Evolutionary conservation across 2,329 filamentous ascomycete genomes (phyloP).

Genomic region (Penicillium verrucosum): DNA sequence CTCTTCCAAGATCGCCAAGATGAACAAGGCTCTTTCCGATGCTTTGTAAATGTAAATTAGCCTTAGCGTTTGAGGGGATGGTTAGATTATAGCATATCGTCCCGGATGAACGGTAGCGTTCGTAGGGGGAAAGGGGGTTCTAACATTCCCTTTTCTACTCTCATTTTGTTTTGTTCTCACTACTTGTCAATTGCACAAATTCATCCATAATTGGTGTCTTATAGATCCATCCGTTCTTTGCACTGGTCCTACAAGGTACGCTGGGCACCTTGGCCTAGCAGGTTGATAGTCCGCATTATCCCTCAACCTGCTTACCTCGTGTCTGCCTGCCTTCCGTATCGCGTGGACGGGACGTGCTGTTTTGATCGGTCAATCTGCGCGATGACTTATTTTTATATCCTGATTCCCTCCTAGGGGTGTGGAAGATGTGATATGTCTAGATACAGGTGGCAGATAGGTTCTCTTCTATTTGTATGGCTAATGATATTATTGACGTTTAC

Average conservation of each 20-base stretch:
- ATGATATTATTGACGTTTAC: not conserved
- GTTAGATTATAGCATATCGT: slow-evolving; percentile 24
- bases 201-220: slow-evolving; percentile 1
- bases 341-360: not conserved
- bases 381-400: not conserved
- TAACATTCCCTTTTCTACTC: slow-evolving; percentile 7
- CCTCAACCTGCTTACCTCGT: not conserved
- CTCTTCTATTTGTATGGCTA: not conserved
- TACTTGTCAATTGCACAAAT: slow-evolving; percentile 28
- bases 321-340: not conserved
- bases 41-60: slow-evolving; percentile 71
- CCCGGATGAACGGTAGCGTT: slow-evolving; percentile 29
- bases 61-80: slow-evolving; percentile 21
- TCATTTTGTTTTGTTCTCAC: slow-evolving; percentile 25
- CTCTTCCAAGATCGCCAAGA: slow-evolving; percentile 88
- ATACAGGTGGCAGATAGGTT: too few relatives aligned
- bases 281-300: not conserved
- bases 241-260: not conserved
- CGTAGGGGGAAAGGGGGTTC: slow-evolving; percentile 8
- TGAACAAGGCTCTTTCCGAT: slow-evolving; percentile 99
- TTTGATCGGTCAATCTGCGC: not conserved
- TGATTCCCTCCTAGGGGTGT: not conserved
- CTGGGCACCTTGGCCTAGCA: not conserved
- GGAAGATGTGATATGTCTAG: not conserved
- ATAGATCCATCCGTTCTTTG: not conserved